Evolutionary conservation across 2,329 filamentous ascomycete genomes (phyloP), one percentile per base, ranked within the genome.

Genomic region (Phaeosphaeriaceae sp.): DNA sequence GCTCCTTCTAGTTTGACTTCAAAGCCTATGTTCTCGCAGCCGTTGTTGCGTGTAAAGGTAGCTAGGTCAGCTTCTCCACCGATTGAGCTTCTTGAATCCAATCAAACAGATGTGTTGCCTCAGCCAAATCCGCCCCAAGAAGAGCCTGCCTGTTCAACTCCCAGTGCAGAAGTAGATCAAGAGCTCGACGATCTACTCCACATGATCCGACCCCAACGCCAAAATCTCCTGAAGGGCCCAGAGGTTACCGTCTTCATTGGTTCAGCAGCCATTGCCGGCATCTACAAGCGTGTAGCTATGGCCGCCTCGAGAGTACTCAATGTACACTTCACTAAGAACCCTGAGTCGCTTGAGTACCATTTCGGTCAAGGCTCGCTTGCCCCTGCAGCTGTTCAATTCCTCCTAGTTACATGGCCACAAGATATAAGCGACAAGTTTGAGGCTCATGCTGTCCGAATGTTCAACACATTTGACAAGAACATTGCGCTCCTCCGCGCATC

Each of bases 261-360:
- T 3, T 13, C 33, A 15, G 18, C 20, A 7, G 26, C 28, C 8
- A 36, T 60, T 4, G 7, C 6, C 4, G 35, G 32, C 17, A 45
- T 60, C 6, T 26, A 32, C 15, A 58, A 58, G 40, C 56, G 56
- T 23, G 44, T 46, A 15, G 56, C 56, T 6, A 61, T 60, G 56
- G 58, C 54, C 13, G 40, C 45, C 4, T 61, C 56, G 12, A 35
- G 34, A 1, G 33, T 48, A 4, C 47, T 61, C 2, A 37, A 56
- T 26, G 38, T 29, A 2, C 21, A 58, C 36, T 61, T 60, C 36
- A 32, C 20, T 7, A 23, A 33, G 2, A 37, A 55, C n/a, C 56
- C 53, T 2, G 26, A 49, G 7, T 48, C 43, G 3, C 3, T 29
- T 3, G 46, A 51, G 5, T 61, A 48, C 32, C 11, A 13, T 9